Evolutionary conservation across 805 yeast genomes (phyloP), one percentile per base, ranked within the genome.

Genomic region (Kuraishia floccosa): DNA sequence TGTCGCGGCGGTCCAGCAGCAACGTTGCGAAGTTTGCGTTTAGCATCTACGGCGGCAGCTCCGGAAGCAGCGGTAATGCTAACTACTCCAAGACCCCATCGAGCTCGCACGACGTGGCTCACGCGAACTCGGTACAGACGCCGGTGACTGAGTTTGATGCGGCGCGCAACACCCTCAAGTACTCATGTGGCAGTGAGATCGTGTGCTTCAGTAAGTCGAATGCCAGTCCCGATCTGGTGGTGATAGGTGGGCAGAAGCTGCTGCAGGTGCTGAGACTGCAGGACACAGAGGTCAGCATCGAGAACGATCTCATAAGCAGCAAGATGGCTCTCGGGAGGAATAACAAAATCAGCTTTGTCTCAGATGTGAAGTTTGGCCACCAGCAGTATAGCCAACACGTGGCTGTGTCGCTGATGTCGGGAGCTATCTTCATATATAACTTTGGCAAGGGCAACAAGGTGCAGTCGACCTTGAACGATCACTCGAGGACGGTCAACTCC

Each of bases 321-420:
- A 42, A 37, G 8, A 20, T 17, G 3, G 14, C 21, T 11, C 43
- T 50, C 24, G 42, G 51, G 15, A 52, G 60, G 29, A 53, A 49
- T 31, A 42, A 51, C 20, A 50, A 56, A 25, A 44, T 58, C 22
- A 66, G 70, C 1, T 51, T 60, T 0, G 49, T 65, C 2, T 47
- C 63, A 10, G 71, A 65, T 41, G 54, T 62, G 2, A 49, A 59
- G 17, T 56, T 64, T 39, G 72, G 72, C 1, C 54, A 51, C 43
- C 57, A 55, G 18, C 50, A 44, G 17, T 56, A 47, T 40, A 58
- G 56, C 11, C 48, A 59, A 35, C 49, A 45, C 30, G 37, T 65
- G 18, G 73, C 67, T 6, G 58, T 65, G 5, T 60, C 68, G 1
- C 54, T 62, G 1, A 63, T 70, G 3, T 58, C 62, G 3, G 78